phyloP scores from a whole-genome alignment of 805 yeast genomes.

The Starmerella apis region DNA sequence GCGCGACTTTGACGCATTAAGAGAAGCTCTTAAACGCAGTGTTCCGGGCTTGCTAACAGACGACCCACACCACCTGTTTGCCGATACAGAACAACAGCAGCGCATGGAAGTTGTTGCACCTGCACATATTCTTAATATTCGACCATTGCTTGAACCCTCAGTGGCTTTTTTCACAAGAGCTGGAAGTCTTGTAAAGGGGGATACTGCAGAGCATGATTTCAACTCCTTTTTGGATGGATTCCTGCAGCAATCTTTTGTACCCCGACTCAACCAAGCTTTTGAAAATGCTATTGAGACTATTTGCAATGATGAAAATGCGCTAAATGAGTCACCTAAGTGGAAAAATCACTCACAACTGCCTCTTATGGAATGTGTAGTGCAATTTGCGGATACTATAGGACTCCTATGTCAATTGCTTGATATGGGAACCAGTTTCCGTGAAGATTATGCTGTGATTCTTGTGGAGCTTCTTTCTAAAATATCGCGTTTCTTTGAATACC shows the following conservation, averaged over 20 bases:
- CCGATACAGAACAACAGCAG: conserved; percentile 22
- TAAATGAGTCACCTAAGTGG: conserved; percentile 31
- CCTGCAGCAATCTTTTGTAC: conserved; percentile 54
- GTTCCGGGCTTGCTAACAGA: conserved; percentile 60
- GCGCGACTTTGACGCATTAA: conserved; percentile 34
- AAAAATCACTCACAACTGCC: conserved; percentile 28
- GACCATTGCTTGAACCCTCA: conserved; percentile 63
- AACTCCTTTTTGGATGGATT: conserved; percentile 45
- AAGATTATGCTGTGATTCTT: conserved; percentile 40
- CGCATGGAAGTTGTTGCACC: conserved; percentile 26
- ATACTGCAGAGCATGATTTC: conserved; percentile 27
- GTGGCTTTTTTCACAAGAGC: conserved; percentile 57
- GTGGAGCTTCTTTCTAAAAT: conserved; percentile 25
- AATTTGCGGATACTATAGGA: conserved; percentile 40
- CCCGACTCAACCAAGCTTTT: conserved; percentile 51
- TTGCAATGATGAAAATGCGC: conserved; percentile 35
- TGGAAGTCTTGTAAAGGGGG: conserved; percentile 33
- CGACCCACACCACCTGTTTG: conserved; percentile 23
- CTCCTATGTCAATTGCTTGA: conserved; percentile 45
- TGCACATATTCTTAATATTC: conserved; percentile 67
- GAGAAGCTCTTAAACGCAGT: conserved; percentile 44
- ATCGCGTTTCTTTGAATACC: conserved; percentile 12
- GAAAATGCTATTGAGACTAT: conserved; percentile 42
- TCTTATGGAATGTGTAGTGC: conserved; percentile 36
- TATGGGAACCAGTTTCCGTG: conserved; percentile 50